Base-by-base conservation (phyloP, 2,329 filamentous ascomycete species). In the Colletotrichum limetticola region DNA sequence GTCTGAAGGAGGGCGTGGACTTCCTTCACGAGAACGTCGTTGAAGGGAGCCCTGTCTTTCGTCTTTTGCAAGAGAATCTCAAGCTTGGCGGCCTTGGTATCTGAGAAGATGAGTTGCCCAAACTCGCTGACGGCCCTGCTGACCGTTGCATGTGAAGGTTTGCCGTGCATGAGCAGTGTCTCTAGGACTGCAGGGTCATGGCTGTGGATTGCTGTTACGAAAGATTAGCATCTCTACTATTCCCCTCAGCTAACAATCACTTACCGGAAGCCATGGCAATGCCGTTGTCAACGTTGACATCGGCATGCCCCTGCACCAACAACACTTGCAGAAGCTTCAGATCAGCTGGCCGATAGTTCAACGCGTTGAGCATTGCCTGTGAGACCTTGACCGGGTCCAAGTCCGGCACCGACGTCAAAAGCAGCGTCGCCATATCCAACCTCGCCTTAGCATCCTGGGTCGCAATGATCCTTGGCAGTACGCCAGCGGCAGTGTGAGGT, bases 231-330 rank as follows among this genome's bases (percentile, higher is more conserved):
- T 4, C 4, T 7, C 19, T n/a, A 26, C 8, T 5, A 19, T 5
- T 8, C 6, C 12, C 22, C n/a, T 3, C 16, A 1, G n/a, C 6
- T 16, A 2, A 8, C 49, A 42, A 19, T 28, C 11, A 74, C 79
- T 66, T 76, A 83, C 83, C 82, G 16, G 79, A 70, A 8, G 82
- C 80, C 14, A 89, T 78, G 16, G 85, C 83, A 2, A 81, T 79
- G 11, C 87, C 88, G 1, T 83, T 80, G 3, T 86, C 79, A 11
- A 83, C 79, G 72, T 91, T 91, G 67, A 90, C 79, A 70, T 91
- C 87, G 2, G 87, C 88, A 26, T 84, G 83, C 0, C 89, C 89
- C 30, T 86, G 82, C 30, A 87, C 83, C 2, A 91, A 78, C 3
- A 91, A 80, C 8, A 87, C 78, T 5, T 80, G 80, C 1, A 90